Percentiles rank a stretch among this genome's conserved stretches.
Evolutionary conservation across 805 yeast genomes (phyloP).

Genomic region (Ogataea paraovalis): DNA sequence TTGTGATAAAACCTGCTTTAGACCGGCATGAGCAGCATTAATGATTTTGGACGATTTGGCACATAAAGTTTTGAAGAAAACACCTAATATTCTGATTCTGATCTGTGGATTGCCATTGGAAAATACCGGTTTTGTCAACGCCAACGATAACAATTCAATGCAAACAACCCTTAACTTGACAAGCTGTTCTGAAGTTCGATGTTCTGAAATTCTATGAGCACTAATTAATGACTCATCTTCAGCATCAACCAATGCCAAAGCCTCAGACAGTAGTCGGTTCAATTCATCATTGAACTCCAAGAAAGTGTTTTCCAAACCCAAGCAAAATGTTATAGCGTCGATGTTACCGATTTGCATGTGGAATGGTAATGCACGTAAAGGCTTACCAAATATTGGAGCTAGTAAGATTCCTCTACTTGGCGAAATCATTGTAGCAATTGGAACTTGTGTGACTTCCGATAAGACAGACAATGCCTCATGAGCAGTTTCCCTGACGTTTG

Average conservation of each 20-base stretch:
- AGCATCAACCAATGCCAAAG: slow-evolving; percentile 92
- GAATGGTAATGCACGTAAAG: slow-evolving; percentile 92
- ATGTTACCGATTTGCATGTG: slow-evolving; percentile 98
- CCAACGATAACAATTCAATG: slow-evolving; percentile 74
- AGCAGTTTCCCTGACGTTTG: slow-evolving; percentile 76
- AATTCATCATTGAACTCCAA: slow-evolving; percentile 86
- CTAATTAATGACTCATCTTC: slow-evolving; percentile 94
- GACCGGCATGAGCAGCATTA: slow-evolving; percentile 88
- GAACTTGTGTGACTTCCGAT: slow-evolving; percentile 64
- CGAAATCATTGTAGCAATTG: slow-evolving; percentile 70
- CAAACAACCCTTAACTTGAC: slow-evolving; percentile 88
- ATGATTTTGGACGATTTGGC: slow-evolving; percentile 82
- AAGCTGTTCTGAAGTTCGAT: slow-evolving; percentile 83
- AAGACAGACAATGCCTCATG: slow-evolving; percentile 64
- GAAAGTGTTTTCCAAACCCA: slow-evolving; percentile 75
- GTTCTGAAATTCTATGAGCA: slow-evolving; percentile 79
- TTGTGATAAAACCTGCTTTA: slow-evolving; percentile 77
- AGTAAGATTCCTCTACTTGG: slow-evolving; percentile 79
- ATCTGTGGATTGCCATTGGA: slow-evolving; percentile 61
- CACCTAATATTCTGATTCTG: slow-evolving; percentile 82
- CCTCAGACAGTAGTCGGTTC: slow-evolving; percentile 80
- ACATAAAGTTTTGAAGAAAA: slow-evolving; percentile 88
- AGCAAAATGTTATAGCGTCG: slow-evolving; percentile 92
- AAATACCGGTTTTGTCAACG: slow-evolving; percentile 81
- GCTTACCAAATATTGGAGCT: slow-evolving; percentile 95